These are phyloP conservation scores for Cronartium ribicola DNA, from an alignment of 1,284 basidiomycete genomes.

Conservation along the genomic window DNA sequence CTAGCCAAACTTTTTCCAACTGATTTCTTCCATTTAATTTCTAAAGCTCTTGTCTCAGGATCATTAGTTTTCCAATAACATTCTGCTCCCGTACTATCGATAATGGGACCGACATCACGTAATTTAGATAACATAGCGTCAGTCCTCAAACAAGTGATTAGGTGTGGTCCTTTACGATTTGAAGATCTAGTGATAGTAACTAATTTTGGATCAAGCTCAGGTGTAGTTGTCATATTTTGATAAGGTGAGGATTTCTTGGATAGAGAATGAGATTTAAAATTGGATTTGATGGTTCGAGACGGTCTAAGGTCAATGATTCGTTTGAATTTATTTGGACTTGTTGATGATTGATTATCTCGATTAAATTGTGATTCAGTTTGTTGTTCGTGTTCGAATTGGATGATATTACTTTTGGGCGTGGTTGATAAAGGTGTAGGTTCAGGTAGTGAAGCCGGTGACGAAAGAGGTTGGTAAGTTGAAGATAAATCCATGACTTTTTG, in stretches of 20 bases:
- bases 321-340: too few species aligned
- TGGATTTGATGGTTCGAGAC: too few species aligned
- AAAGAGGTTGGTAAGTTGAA: too few species aligned
- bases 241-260: not conserved
- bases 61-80: slow-evolving; percentile 15
- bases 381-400: too few species aligned
- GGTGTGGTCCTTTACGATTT: slow-evolving; percentile 21
- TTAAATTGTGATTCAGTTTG: too few species aligned
- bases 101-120: not conserved
- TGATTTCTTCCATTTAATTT: slow-evolving; percentile 26
- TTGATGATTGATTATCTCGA: too few species aligned
- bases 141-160: slow-evolving; percentile 17
- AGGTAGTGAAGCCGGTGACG: too few species aligned
- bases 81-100: slow-evolving; percentile 15
- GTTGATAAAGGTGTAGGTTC: too few species aligned
- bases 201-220: not conserved
- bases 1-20: slow-evolving; percentile 15
- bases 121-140: slow-evolving; percentile 20
- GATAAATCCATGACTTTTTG: too few species aligned
- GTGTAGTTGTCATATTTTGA: not conserved
- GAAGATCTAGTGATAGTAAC: not conserved
- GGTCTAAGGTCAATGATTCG: too few species aligned
- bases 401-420: too few species aligned
- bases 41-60: not conserved
- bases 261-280: too few species aligned